Base-by-base conservation (phyloP, 805 yeast genomes). In the Ogataea nonfermentans region DNA sequence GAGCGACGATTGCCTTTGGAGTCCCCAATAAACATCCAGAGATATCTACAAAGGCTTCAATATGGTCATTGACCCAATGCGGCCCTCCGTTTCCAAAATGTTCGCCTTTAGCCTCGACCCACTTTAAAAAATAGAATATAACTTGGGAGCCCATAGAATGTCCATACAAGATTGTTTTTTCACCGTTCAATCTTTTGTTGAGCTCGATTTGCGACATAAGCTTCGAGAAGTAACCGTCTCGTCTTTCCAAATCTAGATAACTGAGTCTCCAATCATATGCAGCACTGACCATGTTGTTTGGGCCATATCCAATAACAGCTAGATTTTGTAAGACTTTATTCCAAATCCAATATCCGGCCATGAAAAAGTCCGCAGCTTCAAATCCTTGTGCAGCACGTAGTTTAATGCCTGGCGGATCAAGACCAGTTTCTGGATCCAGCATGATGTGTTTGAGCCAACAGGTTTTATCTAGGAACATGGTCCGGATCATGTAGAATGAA, bases 301-400 rank as follows among this genome's bases (percentile, higher is more conserved):
- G 91, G 33, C 87, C 95, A 63, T 93, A 93, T 0, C 97, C 96
- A 45, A 93, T 77, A 1, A 87, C 97, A 3, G 96, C 95, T 49
- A 93, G 67, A 55, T 93, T 93, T 62, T 91, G 96, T n/a, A 93
- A 70, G 37, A 93, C 78, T 59, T 93, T 93, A 59, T 87, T 88
- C 99, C 99, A 93, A 54, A 93, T 87, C 99, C 99, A 93, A 62
- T 93, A 93, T 0, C 99, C 99, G 3, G 97, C 86, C 62, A 93
- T 80, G 56, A 93, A 93, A 63, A 88, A 93, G 63, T 93, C 99
- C 0, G 96, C 93, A 1, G 96, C 93, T 53, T 90, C 97, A 60
- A 93, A 86, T 0, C 99, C 99, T 59, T 86, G 95, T 0, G 96
- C 91, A 0, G 98, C 95, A 41, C 99, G 70, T 17, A 93, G 58